A percentile compares a stretch with the other conserved stretches of the same genome.
phyloP scores from a whole-genome alignment of 2,329 filamentous ascomycete genomes.

The Phaeophleospora eucalypticola region DNA sequence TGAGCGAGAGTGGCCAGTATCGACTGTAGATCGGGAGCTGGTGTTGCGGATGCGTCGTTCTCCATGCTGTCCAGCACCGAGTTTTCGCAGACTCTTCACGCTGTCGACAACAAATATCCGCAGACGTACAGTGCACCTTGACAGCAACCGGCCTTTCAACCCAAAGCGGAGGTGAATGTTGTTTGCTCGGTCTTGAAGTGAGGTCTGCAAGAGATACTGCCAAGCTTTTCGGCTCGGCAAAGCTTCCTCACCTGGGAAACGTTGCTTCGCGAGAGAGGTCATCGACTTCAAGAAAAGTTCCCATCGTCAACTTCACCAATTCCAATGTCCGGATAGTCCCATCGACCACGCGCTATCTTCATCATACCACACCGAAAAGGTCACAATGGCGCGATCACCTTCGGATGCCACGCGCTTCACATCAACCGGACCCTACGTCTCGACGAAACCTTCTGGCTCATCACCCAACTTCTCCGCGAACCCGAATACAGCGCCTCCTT shows the following conservation, averaged over 20 bases:
- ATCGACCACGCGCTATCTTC: not conserved
- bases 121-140: no score
- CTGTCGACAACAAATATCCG: not conserved
- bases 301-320: not conserved
- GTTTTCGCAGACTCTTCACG: not conserved
- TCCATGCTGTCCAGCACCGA: not conserved
- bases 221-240: not conserved
- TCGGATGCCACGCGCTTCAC: conserved; percentile 78
- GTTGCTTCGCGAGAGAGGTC: no score
- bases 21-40: conserved; percentile 28
- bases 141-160: no score
- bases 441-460: conserved; percentile 51
- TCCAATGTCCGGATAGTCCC: conserved; percentile 7
- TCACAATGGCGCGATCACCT: conserved; percentile 60
- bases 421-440: conserved; percentile 65
- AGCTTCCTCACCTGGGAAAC: no score
- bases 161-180: no score
- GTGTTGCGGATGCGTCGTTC: not conserved
- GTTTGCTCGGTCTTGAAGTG: not conserved
- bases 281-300: conserved; percentile 1
- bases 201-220: no score
- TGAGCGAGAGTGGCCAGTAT: conserved; percentile 35
- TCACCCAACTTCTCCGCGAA: conserved; percentile 33
- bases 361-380: not conserved
- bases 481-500: conserved; percentile 20